These are phyloP conservation scores for Aspergillus sp. DNA, from an alignment of 2,329 filamentous ascomycete genomes.

Conservation along the genomic window DNA sequence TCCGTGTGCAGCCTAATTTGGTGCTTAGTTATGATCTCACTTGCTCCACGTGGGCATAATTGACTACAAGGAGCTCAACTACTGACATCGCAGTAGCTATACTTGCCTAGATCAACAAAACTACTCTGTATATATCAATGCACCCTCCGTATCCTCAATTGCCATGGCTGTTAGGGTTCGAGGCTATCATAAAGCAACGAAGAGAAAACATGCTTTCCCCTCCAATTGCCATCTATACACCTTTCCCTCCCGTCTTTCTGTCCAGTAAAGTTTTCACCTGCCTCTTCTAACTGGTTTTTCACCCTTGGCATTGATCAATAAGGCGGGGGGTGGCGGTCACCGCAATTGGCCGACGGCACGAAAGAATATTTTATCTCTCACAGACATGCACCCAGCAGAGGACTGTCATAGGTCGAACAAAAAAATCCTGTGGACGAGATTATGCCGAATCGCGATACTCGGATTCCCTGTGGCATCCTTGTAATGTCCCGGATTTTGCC, in stretches of 20 bases:
- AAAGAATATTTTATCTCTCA: not conserved
- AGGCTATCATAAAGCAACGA: not conserved
- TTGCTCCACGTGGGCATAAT: constrained; percentile 19
- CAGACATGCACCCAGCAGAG: not conserved
- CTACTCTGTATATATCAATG: not conserved
- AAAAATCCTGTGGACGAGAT: not conserved
- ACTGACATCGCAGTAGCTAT: too few species aligned
- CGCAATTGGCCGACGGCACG: not conserved
- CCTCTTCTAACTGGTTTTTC: not conserved
- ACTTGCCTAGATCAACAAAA: too few species aligned
- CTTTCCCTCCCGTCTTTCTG: not conserved
- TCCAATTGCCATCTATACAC: not conserved
- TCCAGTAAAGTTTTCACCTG: not conserved
- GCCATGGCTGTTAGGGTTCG: not conserved
- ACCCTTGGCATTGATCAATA: not conserved
- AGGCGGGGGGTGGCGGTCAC: not conserved
- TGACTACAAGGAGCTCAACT: not conserved
- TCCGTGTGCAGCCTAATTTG: constrained; percentile 19
- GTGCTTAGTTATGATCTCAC: constrained; percentile 12
- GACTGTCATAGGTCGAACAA: not conserved
- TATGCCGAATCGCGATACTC: not conserved
- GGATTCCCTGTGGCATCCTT: not conserved
- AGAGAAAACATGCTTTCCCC: not conserved
- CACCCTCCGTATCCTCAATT: not conserved
- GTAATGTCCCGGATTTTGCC: not conserved